Evolutionary conservation across 352 stramenopile species (phyloP), one percentile per base, ranked within the genome.

Genomic region (Phytopythium aichiense): DNA sequence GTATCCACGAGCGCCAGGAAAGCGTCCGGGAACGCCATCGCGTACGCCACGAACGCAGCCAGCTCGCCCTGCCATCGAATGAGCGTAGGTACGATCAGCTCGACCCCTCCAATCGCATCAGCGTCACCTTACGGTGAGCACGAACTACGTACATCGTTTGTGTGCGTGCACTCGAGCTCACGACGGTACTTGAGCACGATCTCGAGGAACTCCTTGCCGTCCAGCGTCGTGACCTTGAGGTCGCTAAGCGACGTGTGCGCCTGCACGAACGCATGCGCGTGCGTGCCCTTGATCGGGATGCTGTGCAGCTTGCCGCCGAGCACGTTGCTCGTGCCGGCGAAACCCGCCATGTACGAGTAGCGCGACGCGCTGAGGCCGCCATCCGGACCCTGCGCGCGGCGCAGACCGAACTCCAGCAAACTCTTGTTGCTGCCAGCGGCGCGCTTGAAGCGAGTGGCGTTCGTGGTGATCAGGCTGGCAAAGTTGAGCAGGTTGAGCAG

Each of bases 1-100:
- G 98, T 99, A 72, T 99, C 98, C 31, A 99, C 91, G 4, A 99
- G 86, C 58, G 96, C 98, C 16, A 99, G 60, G 72, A 99, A 99
- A 7, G 68, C 69, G 52, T 98, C 77, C 2, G 98, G 98, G 77
- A 99, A 99, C n/a, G 97, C 93, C 30, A 94, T 75, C 16, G 97
- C 97, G 65, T 99, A 99, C 25, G 95, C 88, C 58, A 99, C 90
- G 71, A 99, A 99, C 16, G 97, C 96, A 13, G 97, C 97, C n/a
- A 99, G 77, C 66, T 99, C 98, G 58, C 97, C 97, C 70, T 98
- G 38, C 16, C 67, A 7, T 4, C 51, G 18, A 7, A 20, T 38
- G 40, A 12, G 3, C 45, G 30, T n/a, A 28, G 42, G 8, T 43
- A 57, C 31, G 15, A 22, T 70, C 40, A 67, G n/a, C 58, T 60